These are phyloP conservation scores for Gyromitra esculenta DNA, from an alignment of 2,329 filamentous ascomycete species.

Conservation along the genomic window DNA sequence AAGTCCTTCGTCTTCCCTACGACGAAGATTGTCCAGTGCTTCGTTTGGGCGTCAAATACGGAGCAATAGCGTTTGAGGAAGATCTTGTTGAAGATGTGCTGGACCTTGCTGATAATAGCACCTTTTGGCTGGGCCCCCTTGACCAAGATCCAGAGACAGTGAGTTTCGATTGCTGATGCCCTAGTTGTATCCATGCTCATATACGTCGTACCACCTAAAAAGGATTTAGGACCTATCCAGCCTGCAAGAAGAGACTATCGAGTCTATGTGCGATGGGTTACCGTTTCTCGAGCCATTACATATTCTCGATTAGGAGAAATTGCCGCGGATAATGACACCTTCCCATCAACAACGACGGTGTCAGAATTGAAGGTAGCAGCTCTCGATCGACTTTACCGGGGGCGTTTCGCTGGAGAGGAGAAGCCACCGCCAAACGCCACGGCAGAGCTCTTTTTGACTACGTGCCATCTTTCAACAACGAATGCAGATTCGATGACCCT, in stretches of 20 bases:
- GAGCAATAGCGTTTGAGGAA: conserved; percentile 22
- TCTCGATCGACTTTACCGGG: conserved; percentile 3
- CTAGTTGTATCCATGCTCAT: background rate
- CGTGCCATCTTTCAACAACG: conserved; percentile 18
- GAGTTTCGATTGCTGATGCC: background rate
- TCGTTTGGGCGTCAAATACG: background rate
- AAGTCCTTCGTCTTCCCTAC: background rate
- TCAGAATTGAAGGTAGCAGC: conserved; percentile 1
- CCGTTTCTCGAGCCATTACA: conserved; percentile 6
- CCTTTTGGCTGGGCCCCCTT: conserved; percentile 6
- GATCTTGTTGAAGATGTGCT: conserved; percentile 14
- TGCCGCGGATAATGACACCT: background rate
- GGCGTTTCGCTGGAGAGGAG: background rate
- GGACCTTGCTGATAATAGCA: conserved; percentile 1
- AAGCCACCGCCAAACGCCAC: conserved; percentile 2
- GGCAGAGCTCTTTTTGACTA: conserved; percentile 9
- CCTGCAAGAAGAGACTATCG: background rate
- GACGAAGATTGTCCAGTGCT: background rate
- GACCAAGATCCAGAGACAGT: background rate
- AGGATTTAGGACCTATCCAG: background rate
- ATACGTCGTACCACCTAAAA: too few species aligned
- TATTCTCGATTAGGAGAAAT: background rate
- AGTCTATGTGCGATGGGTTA: conserved; percentile 22
- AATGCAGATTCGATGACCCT: conserved; percentile 10
- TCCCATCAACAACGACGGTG: conserved; percentile 2